Evolutionary conservation across 257 asterid species (phyloP).

Genomic region (Solanum ossicruentum): DNA sequence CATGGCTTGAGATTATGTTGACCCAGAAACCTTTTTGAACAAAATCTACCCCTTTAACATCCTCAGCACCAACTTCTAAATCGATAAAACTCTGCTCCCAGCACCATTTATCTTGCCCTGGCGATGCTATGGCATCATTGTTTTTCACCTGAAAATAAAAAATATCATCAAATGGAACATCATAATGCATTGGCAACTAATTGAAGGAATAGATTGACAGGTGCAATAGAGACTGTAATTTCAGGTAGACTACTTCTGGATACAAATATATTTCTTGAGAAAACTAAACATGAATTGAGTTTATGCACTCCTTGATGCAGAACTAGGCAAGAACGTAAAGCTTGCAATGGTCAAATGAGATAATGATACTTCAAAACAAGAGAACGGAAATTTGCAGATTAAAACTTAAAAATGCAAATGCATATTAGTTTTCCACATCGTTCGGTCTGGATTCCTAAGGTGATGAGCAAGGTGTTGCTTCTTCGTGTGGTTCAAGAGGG

Average conservation of each 20-base stretch:
- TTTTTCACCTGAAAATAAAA: constrained; percentile 44
- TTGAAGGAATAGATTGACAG: not conserved
- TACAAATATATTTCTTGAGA: not conserved
- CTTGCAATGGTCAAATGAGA: not conserved
- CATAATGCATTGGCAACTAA: not conserved
- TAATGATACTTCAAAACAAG: not conserved
- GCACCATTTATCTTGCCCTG: constrained; percentile 84
- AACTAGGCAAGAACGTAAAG: not conserved
- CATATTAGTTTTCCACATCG: not conserved
- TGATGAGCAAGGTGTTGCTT: not conserved
- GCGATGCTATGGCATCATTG: constrained; percentile 23
- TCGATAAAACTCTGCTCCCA: constrained; percentile 62
- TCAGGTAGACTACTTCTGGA: not conserved
- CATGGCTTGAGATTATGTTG: constrained; percentile 68
- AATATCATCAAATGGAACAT: not conserved
- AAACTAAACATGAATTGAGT: not conserved
- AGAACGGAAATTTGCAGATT: not conserved
- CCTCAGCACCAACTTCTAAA: constrained; percentile 67
- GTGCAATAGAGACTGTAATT: not conserved
- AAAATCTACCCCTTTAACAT: constrained; percentile 64
- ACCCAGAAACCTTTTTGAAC: constrained; percentile 86
- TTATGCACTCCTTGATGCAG: not conserved
- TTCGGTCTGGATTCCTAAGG: not conserved
- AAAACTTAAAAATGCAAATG: not conserved
- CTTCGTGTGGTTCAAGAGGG: not conserved